These are phyloP conservation scores for Colletotrichum chlorophyti DNA, from an alignment of 2,329 filamentous ascomycete species.

Conservation along the genomic window DNA sequence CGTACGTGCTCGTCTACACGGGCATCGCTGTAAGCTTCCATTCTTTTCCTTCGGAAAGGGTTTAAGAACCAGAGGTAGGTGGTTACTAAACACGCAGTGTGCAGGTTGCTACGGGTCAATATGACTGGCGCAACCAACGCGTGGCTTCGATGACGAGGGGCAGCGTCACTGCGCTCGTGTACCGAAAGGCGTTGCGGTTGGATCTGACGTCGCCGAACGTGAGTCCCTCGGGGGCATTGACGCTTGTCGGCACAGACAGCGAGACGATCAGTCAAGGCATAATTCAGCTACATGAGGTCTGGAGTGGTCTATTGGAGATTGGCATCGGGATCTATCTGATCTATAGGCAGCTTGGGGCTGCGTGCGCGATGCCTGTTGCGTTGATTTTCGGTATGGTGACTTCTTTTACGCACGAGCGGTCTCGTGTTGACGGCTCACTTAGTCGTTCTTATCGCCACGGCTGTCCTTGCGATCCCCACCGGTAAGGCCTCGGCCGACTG, in stretches of 20 bases:
- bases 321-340: conserved; percentile 36
- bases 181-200: conserved; percentile 32
- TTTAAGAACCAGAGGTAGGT: neutral
- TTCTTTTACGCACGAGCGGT: conserved; percentile 32
- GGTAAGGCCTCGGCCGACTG: conserved; percentile 49
- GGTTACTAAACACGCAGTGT: neutral
- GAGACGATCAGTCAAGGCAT: conserved; percentile 34
- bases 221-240: conserved; percentile 33
- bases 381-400: conserved; percentile 48
- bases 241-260: conserved; percentile 36
- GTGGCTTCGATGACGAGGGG: conserved; percentile 36
- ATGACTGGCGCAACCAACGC: conserved; percentile 33
- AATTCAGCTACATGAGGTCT: conserved; percentile 32
- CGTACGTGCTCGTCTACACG: conserved; percentile 35
- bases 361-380: conserved; percentile 48
- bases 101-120: conserved; percentile 33
- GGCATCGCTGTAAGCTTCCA: conserved; percentile 32
- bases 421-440: conserved; percentile 9
- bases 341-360: conserved; percentile 45
- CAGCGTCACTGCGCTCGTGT: conserved; percentile 35
- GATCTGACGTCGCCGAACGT: conserved; percentile 31
- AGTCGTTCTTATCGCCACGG: conserved; percentile 40
- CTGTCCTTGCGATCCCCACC: conserved; percentile 34
- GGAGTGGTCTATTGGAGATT: conserved; percentile 35
- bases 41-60: neutral